Evolutionary conservation across 768 basidiomycete genomes (phyloP).

Genomic region (Termitomyces sp.): DNA sequence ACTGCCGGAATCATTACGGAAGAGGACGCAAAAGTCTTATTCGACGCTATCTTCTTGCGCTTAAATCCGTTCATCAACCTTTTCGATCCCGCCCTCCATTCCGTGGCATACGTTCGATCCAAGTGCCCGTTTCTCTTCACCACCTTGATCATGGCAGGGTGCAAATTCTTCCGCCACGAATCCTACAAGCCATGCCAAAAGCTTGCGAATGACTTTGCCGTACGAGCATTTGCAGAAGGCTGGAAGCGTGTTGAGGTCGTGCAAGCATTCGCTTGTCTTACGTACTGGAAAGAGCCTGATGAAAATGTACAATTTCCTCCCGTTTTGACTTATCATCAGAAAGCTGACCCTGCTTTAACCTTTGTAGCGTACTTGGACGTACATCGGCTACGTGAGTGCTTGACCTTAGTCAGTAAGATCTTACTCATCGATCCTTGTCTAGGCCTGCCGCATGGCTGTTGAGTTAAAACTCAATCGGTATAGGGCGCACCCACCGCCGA

Average conservation of each 20-base stretch:
- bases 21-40: conserved; percentile 64
- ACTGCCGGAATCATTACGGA: conserved; percentile 67
- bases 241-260: conserved; percentile 84
- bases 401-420: background rate
- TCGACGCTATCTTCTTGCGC: conserved; percentile 76
- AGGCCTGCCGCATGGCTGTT: conserved; percentile 88
- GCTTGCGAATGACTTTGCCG: conserved; percentile 70
- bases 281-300: conserved; percentile 87
- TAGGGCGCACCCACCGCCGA: conserved; percentile 44
- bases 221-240: conserved; percentile 73
- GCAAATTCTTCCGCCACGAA: conserved; percentile 77
- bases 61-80: conserved; percentile 88
- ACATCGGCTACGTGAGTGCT: conserved; percentile 73
- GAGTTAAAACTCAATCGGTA: conserved; percentile 79
- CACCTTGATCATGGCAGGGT: conserved; percentile 76
- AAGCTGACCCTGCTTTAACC: conserved; percentile 14
- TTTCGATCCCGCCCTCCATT: conserved; percentile 85
- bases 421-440: background rate
- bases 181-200: conserved; percentile 65
- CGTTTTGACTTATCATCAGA: conserved; percentile 6
- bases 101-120: conserved; percentile 72
- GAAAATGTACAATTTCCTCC: conserved; percentile 51
- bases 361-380: conserved; percentile 76
- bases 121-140: conserved; percentile 84
- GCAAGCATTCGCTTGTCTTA: conserved; percentile 85